Evolutionary conservation across 2,329 filamentous ascomycete genomes (phyloP).

Genomic region (Dendryphion nanum): DNA sequence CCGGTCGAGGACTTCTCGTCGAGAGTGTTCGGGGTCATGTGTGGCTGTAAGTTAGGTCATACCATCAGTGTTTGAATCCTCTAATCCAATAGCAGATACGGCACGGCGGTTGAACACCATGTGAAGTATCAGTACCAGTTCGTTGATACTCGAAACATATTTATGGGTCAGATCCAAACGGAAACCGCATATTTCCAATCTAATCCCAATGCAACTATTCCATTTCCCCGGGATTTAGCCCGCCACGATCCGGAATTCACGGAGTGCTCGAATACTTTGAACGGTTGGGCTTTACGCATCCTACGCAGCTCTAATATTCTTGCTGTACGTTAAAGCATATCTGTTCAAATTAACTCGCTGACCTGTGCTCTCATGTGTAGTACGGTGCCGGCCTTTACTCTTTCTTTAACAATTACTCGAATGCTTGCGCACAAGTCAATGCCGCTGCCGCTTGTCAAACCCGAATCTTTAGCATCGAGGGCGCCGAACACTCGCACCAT

Average conservation of each 20-base stretch:
- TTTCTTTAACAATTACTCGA: conserved; percentile 65
- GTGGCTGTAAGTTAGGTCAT: conserved; percentile 46
- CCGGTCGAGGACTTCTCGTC: conserved; percentile 76
- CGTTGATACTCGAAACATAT: conserved; percentile 72
- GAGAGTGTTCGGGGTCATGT: conserved; percentile 51
- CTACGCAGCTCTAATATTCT: conserved; percentile 55
- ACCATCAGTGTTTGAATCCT: background rate
- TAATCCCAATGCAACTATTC: conserved; percentile 70
- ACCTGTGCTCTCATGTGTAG: too few species aligned
- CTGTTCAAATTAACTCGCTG: too few species aligned
- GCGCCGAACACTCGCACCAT: conserved; percentile 25
- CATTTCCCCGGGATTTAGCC: conserved; percentile 58
- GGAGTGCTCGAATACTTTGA: conserved; percentile 24
- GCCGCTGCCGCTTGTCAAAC: conserved; percentile 46
- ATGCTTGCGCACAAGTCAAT: conserved; percentile 21
- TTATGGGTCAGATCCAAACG: conserved; percentile 80
- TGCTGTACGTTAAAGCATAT: too few species aligned
- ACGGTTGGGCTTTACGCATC: conserved; percentile 65
- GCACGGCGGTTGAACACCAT: conserved; percentile 63
- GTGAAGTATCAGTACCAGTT: conserved; percentile 80
- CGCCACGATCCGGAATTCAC: conserved; percentile 69
- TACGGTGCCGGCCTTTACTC: conserved; percentile 68
- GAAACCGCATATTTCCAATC: conserved; percentile 86
- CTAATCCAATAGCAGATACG: conserved; percentile 49
- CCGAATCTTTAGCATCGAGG: conserved; percentile 50